phyloP scores from a whole-genome alignment of 139 green algal species.

The Closterium sp. region DNA sequence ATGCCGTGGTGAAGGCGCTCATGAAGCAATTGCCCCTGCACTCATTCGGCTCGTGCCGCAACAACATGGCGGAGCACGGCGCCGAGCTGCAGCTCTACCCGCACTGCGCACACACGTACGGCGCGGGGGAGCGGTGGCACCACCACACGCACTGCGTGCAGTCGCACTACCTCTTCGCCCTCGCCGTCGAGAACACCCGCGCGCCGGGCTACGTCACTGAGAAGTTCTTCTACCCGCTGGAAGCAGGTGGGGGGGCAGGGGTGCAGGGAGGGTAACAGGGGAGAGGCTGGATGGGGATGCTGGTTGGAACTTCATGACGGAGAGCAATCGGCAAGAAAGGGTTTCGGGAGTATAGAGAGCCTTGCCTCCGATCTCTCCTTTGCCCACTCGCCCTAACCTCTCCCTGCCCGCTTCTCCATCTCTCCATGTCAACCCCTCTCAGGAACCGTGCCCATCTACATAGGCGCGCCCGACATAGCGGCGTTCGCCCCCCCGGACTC shows the following conservation, averaged over 20 bases:
- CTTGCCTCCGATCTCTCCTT: too few species aligned
- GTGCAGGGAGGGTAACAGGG: too few species aligned
- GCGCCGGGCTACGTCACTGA: slow-evolving; percentile 29
- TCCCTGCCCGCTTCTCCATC: too few species aligned
- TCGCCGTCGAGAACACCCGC: slow-evolving; percentile 16
- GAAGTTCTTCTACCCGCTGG: slow-evolving; percentile 41
- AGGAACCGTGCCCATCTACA: neutral
- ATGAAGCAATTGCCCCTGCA: slow-evolving; percentile 19
- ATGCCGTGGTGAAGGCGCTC: neutral
- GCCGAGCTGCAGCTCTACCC: slow-evolving; percentile 21
- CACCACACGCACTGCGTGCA: slow-evolving; percentile 27
- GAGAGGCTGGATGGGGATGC: neutral
- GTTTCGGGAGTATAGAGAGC: too few species aligned
- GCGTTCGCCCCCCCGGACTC: neutral
- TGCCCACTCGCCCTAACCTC: too few species aligned
- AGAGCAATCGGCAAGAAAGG: too few species aligned
- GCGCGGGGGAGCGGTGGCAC: neutral
- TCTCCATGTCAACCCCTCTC: neutral
- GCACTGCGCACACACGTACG: slow-evolving; percentile 6
- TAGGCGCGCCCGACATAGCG: neutral
- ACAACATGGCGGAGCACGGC: slow-evolving; percentile 22
- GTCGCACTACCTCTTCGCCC: slow-evolving; percentile 40
- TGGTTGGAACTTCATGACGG: too few species aligned
- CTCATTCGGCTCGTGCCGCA: slow-evolving; percentile 20
- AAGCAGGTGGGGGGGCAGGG: neutral